A percentile compares a stretch with the other conserved stretches of the same genome.
phyloP scores from a whole-genome alignment of 768 basidiomycete species.

The Dictyophora rubrovolvata region DNA sequence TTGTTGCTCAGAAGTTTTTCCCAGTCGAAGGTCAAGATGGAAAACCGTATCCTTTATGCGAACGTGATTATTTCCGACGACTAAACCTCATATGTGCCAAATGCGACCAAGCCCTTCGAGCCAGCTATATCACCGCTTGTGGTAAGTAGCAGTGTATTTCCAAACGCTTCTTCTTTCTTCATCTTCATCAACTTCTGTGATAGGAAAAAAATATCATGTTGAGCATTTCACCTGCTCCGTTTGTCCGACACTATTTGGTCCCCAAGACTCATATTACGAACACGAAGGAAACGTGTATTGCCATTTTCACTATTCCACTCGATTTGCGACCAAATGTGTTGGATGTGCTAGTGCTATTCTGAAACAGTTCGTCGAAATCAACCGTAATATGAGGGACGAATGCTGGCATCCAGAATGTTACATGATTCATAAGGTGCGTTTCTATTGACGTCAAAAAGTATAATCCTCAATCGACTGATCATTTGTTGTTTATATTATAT shows the following conservation, averaged over 20 bases:
- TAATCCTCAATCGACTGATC: not conserved
- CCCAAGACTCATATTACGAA: constrained; percentile 98
- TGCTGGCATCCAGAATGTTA: constrained; percentile 99
- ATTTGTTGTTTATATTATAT: not conserved
- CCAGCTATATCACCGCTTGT: constrained; percentile 98
- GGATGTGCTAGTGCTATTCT: constrained; percentile 95
- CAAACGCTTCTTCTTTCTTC: constrained; percentile 5
- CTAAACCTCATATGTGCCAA: constrained; percentile 95
- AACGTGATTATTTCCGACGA: constrained; percentile 94
- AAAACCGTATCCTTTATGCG: constrained; percentile 90
- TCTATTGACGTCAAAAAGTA: too few relatives aligned
- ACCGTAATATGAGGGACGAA: constrained; percentile 94
- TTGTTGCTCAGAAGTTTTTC: constrained; percentile 98
- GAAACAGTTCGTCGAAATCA: constrained; percentile 99
- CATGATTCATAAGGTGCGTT: constrained; percentile 94
- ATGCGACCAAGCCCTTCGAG: constrained; percentile 87
- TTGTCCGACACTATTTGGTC: constrained; percentile 92
- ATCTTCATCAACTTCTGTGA: constrained; percentile 12
- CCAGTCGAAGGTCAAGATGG: constrained; percentile 89
- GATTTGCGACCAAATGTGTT: constrained; percentile 97
- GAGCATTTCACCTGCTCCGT: constrained; percentile 99
- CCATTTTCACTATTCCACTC: constrained; percentile 98
- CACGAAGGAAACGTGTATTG: constrained; percentile 97
- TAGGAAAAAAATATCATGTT: constrained; percentile 77
- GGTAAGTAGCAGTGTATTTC: constrained; percentile 44